phyloP scores from a whole-genome alignment of 2,329 filamentous ascomycete genomes.

The Phoma sp. region DNA sequence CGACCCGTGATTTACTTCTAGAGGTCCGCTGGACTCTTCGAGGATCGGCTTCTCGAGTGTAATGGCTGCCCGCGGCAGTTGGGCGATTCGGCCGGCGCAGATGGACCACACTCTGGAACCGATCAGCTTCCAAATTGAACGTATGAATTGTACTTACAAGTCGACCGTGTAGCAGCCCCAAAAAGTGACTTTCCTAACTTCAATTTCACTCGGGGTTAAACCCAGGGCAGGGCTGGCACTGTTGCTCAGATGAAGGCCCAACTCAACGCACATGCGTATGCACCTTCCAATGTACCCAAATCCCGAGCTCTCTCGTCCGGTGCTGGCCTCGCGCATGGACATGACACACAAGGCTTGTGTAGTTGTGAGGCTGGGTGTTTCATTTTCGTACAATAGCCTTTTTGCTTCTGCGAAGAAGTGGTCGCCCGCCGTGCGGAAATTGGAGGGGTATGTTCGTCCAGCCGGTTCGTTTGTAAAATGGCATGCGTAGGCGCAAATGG shows the following conservation, averaged over 20 bases:
- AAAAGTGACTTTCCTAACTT: conserved; percentile 60
- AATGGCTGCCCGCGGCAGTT: conserved; percentile 57
- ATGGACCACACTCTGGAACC: conserved; percentile 52
- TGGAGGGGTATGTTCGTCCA: conserved; percentile 66
- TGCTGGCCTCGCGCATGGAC: conserved; percentile 76
- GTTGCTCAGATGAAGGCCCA: conserved; percentile 66
- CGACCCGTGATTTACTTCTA: conserved; percentile 44
- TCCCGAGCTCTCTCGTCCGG: conserved; percentile 73
- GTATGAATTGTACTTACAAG: conserved; percentile 45
- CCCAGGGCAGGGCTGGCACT: conserved; percentile 39
- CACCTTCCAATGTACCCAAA: conserved; percentile 77
- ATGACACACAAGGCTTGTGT: conserved; percentile 79
- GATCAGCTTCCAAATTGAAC: conserved; percentile 1
- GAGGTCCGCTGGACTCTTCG: conserved; percentile 64
- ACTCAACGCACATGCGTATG: conserved; percentile 73
- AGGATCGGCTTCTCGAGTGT: conserved; percentile 55
- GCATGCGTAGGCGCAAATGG: conserved; percentile 69
- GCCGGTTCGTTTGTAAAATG: conserved; percentile 70
- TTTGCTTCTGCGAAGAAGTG: conserved; percentile 76
- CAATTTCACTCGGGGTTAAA: conserved; percentile 52
- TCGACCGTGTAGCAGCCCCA: conserved; percentile 61
- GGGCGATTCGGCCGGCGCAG: conserved; percentile 55
- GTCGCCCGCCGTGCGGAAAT: conserved; percentile 71
- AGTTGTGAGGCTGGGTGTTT: conserved; percentile 70
- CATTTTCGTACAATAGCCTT: conserved; percentile 62